Evolutionary conservation across 106 monocot genomes (phyloP).

Genomic region (Agapanthus africanus): DNA sequence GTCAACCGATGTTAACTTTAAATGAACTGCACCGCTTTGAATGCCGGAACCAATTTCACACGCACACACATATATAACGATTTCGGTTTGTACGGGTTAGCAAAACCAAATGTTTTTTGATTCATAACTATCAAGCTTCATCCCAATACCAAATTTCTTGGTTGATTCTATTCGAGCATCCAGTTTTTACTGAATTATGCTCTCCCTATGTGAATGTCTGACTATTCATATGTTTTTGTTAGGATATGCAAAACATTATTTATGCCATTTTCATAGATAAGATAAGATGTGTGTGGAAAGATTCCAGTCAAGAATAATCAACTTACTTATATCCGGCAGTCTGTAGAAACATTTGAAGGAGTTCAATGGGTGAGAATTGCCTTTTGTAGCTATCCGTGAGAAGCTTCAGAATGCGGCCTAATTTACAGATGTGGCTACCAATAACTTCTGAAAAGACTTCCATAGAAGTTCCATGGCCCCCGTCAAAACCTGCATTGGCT

Average conservation of each 20-base stretch:
- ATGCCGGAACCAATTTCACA: no score
- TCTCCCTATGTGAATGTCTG: not conserved
- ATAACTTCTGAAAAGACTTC: slow-evolving; percentile 70
- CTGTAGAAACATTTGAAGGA: slow-evolving; percentile 93
- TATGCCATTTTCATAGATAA: not conserved
- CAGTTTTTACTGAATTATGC: not conserved
- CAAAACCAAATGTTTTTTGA: slow-evolving; percentile 4
- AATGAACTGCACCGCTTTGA: no score
- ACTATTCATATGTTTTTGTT: not conserved
- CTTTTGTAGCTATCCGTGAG: slow-evolving; percentile 77
- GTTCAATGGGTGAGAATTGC: slow-evolving; percentile 69
- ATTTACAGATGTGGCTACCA: slow-evolving; percentile 46
- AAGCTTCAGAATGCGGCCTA: slow-evolving; percentile 74
- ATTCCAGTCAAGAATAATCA: not conserved
- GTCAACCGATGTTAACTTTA: no score
- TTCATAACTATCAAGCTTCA: no score
- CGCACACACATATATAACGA: not conserved
- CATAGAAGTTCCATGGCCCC: slow-evolving; percentile 51
- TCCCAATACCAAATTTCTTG: not conserved
- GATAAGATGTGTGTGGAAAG: not conserved
- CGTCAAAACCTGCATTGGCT: slow-evolving; percentile 47
- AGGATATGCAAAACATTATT: not conserved
- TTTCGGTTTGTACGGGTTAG: not conserved
- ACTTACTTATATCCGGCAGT: slow-evolving; percentile 54
- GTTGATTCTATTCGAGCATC: not conserved